These are phyloP conservation scores for Trichodelitschia bisporula DNA, from an alignment of 495 filamentous ascomycete species.

Conservation along the genomic window DNA sequence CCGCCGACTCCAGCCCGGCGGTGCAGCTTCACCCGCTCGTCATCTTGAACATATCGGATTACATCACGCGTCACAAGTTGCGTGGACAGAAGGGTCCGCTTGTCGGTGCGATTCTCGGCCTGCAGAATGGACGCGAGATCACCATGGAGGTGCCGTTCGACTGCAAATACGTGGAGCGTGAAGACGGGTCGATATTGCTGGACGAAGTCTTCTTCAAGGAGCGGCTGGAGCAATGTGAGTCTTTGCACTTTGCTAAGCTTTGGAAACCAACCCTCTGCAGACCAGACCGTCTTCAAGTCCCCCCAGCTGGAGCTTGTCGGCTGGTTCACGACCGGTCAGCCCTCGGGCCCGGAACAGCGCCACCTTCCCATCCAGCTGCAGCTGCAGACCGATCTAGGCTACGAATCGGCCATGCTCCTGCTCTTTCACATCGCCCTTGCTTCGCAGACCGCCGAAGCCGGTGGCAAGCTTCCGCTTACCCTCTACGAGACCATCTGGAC, in stretches of 20 bases:
- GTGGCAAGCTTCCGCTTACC: constrained; percentile 65
- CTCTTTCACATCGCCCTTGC: constrained; percentile 50
- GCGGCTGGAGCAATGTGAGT: constrained; percentile 63
- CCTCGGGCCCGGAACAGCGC: constrained; percentile 37
- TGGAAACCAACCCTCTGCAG: constrained; percentile 17
- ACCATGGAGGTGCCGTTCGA: constrained; percentile 87
- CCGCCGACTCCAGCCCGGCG: constrained; percentile 54
- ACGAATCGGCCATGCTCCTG: constrained; percentile 71
- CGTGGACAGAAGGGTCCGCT: constrained; percentile 50
- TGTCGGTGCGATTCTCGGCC: constrained; percentile 66
- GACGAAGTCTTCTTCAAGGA: constrained; percentile 51
- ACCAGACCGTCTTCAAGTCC: constrained; percentile 70
- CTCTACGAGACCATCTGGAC: constrained; percentile 71
- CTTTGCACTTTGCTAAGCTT: neutral
- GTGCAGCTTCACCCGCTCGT: constrained; percentile 83
- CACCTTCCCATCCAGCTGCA: constrained; percentile 55
- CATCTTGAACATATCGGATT: constrained; percentile 88
- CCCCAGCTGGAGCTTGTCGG: constrained; percentile 72
- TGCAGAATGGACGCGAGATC: constrained; percentile 72
- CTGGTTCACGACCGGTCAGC: constrained; percentile 73
- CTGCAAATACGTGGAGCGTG: constrained; percentile 30
- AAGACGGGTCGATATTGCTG: constrained; percentile 25
- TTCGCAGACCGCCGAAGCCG: constrained; percentile 23
- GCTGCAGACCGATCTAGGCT: constrained; percentile 37
- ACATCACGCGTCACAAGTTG: constrained; percentile 72